Conservation (phyloP, 2,329 filamentous ascomycete species). For the Paramyrothecium roridum region DNA sequence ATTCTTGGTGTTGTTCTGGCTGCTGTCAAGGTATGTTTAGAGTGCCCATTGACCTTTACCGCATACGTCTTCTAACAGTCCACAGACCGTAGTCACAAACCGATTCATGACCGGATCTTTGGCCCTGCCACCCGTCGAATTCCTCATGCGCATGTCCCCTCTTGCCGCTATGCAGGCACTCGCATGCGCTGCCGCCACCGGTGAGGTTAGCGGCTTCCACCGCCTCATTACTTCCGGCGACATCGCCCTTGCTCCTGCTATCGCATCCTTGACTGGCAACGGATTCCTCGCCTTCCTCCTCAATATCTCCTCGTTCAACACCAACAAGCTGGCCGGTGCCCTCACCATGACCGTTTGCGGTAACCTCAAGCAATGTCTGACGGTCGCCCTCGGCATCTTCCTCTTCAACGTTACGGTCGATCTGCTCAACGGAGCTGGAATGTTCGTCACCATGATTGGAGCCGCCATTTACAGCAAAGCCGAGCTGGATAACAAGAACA, state of each 20-base stretch:
- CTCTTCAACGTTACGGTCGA: constrained; percentile 50
- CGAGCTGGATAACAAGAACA: constrained; percentile 47
- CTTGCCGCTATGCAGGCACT: constrained; percentile 55
- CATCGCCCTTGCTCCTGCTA: constrained; percentile 29
- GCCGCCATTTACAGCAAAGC: constrained; percentile 57
- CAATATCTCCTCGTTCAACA: constrained; percentile 55
- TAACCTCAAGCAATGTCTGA: constrained; percentile 57
- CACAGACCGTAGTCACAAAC: constrained; percentile 58
- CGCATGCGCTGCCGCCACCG: constrained; percentile 46
- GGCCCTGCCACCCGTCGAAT: constrained; percentile 54
- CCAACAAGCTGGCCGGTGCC: constrained; percentile 55
- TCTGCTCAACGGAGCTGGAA: constrained; percentile 52
- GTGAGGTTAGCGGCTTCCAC: constrained; percentile 45
- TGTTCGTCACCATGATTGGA: constrained; percentile 51
- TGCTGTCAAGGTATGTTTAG: constrained; percentile 45
- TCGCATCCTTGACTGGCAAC: constrained; percentile 45
- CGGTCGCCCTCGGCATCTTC: constrained; percentile 50
- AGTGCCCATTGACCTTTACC: background rate
- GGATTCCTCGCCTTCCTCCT: constrained; percentile 52
- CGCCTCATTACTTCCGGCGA: constrained; percentile 30
- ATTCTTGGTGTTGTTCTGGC: constrained; percentile 52
- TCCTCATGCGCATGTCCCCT: constrained; percentile 61
- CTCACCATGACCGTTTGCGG: constrained; percentile 59
- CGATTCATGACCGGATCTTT: constrained; percentile 61
- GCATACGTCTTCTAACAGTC: background rate